These are phyloP conservation scores for Nicotiana benthamiana DNA, from an alignment of 257 asterid genomes.

Conservation along the genomic window DNA sequence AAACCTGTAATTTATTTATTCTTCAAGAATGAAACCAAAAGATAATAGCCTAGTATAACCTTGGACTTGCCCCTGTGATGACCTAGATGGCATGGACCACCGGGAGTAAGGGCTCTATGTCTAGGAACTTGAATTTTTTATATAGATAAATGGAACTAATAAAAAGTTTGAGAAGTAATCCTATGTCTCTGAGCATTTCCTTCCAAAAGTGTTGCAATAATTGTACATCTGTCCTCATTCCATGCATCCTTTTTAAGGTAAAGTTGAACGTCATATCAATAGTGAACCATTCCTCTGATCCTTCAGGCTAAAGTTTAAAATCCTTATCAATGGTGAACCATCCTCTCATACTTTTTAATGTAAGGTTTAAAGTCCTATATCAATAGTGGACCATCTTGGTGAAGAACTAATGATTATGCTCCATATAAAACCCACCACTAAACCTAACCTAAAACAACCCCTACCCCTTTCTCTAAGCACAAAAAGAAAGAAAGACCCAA, in stretches of 20 bases:
- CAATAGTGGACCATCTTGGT: neutral
- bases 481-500: neutral
- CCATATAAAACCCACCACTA: neutral
- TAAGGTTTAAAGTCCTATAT: neutral
- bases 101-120: neutral
- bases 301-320: neutral
- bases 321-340: neutral
- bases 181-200: neutral
- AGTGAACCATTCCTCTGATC: neutral
- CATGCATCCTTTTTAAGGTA: neutral
- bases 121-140: neutral
- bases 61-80: neutral
- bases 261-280: neutral
- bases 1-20: neutral
- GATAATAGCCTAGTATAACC: neutral
- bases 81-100: neutral
- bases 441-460: neutral
- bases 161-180: neutral
- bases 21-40: neutral
- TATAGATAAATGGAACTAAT: neutral
- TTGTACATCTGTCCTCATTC: neutral
- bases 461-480: neutral
- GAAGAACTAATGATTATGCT: neutral
- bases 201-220: neutral
- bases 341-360: neutral